A percentile compares a stretch with the other conserved stretches of the same genome.
Evolutionary conservation across 306 rosid genomes (phyloP).

Genomic region (Casuarina cunninghamiana): DNA sequence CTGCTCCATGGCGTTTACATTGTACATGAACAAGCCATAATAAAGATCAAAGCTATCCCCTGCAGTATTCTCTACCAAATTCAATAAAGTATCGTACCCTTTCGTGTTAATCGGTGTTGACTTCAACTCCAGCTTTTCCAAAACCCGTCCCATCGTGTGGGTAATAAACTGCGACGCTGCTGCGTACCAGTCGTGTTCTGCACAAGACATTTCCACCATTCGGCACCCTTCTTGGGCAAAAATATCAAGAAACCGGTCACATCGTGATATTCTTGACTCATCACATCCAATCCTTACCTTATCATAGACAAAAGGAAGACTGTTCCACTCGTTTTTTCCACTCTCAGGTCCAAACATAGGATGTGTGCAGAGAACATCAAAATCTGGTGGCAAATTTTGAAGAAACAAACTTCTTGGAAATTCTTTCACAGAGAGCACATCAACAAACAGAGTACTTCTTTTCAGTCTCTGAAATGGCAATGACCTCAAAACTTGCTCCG

Average conservation of each 20-base stretch:
- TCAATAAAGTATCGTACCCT: too few species aligned
- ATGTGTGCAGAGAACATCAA: background rate
- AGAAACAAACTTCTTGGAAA: conserved; percentile 78
- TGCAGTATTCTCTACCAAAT: conserved; percentile 57
- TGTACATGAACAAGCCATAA: conserved; percentile 87
- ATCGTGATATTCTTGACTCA: conserved; percentile 55
- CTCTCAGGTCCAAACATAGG: conserved; percentile 99
- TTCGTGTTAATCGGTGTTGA: too few species aligned
- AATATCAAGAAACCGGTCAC: conserved; percentile 66
- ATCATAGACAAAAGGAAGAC: conserved; percentile 71
- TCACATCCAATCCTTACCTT: conserved; percentile 66
- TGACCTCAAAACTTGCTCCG: too few species aligned
- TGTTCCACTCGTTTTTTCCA: conserved; percentile 78
- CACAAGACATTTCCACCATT: conserved; percentile 18
- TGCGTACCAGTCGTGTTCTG: too few species aligned
- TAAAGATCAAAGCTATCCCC: conserved; percentile 91
- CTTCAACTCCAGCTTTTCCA: too few species aligned
- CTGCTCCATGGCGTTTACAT: conserved; percentile 78
- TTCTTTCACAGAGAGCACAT: conserved; percentile 90
- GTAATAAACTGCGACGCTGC: too few species aligned
- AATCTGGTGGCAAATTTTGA: conserved; percentile 21
- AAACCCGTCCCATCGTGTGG: too few species aligned
- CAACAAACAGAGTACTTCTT: conserved; percentile 85
- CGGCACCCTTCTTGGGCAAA: conserved; percentile 73
- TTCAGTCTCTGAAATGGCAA: conserved; percentile 55